Conservation (phyloP, 805 yeast genomes). For the Cyberlindnera lachancei region DNA sequence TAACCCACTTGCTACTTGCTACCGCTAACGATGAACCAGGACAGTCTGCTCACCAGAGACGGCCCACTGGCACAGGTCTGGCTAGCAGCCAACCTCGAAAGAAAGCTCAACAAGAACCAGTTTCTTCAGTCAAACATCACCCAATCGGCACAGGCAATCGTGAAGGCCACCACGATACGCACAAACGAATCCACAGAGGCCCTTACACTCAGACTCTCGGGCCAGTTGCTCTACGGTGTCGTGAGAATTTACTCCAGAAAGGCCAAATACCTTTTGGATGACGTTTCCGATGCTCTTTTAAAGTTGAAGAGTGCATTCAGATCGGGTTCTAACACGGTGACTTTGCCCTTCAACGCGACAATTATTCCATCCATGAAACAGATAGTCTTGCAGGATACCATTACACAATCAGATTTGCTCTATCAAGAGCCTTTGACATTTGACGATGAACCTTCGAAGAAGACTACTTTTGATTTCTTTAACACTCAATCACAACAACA, state of each 20-base stretch:
- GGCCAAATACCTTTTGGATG: slow-evolving; percentile 76
- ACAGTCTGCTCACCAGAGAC: slow-evolving; percentile 49
- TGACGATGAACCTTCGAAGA: slow-evolving; percentile 20
- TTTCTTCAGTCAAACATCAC: slow-evolving; percentile 63
- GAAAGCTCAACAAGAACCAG: slow-evolving; percentile 65
- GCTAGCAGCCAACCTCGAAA: slow-evolving; percentile 87
- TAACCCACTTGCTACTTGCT: too few species aligned
- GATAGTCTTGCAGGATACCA: slow-evolving; percentile 65
- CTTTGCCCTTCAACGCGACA: slow-evolving; percentile 53
- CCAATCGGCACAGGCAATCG: slow-evolving; percentile 60
- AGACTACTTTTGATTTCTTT: slow-evolving; percentile 8
- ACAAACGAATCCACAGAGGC: slow-evolving; percentile 36
- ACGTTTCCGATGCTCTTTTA: slow-evolving; percentile 68
- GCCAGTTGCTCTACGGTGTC: slow-evolving; percentile 80
- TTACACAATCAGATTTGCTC: slow-evolving; percentile 69
- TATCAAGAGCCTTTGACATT: slow-evolving; percentile 50
- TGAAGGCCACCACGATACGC: slow-evolving; percentile 28
- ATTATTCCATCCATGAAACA: slow-evolving; percentile 51
- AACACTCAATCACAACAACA: slow-evolving; percentile 12
- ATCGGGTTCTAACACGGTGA: slow-evolving; percentile 37
- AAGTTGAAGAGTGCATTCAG: slow-evolving; percentile 64
- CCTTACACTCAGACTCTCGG: slow-evolving; percentile 73
- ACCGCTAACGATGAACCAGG: slow-evolving; percentile 19
- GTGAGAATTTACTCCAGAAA: slow-evolving; percentile 81
- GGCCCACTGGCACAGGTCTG: slow-evolving; percentile 89